Evolutionary conservation across 129 eudicot genomes (phyloP).

Genomic region (Flaveria linearis): DNA sequence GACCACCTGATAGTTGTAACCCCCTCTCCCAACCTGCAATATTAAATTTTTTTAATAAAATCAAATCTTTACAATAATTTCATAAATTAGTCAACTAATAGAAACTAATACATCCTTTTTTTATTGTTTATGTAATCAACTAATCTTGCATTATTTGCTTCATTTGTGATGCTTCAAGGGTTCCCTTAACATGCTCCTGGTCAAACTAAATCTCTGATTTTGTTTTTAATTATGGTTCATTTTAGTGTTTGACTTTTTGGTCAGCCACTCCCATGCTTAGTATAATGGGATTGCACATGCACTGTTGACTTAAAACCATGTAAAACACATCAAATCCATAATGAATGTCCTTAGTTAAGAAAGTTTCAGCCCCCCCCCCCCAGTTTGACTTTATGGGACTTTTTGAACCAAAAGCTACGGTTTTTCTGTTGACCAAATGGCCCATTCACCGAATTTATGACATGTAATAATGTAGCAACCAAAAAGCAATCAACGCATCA

Average conservation of each 20-base stretch:
- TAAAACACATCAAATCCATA: conserved; percentile 38
- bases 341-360: conserved; percentile 47
- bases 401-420: conserved; percentile 46
- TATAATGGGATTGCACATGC: conserved; percentile 67
- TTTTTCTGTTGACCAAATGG: conserved; percentile 60
- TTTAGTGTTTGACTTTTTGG: conserved; percentile 27
- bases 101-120: conserved; percentile 6
- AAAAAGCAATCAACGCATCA: conserved; percentile 37
- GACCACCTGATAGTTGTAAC: conserved; percentile 91
- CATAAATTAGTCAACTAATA: conserved; percentile 21
- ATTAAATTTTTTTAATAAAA: not conserved
- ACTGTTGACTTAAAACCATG: conserved; percentile 68
- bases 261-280: conserved; percentile 31
- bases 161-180: conserved; percentile 27
- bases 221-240: conserved; percentile 30
- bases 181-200: conserved; percentile 40
- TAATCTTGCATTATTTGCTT: conserved; percentile 31
- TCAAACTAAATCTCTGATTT: conserved; percentile 31
- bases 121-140: conserved; percentile 21
- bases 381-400: conserved; percentile 46
- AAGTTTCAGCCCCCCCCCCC: conserved; percentile 42
- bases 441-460: conserved; percentile 33
- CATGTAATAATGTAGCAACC: conserved; percentile 36
- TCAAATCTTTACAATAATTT: conserved; percentile 14
- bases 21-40: conserved; percentile 95